Percentiles rank a stretch among this genome's conserved stretches.
phyloP scores from a whole-genome alignment of 331 rosid genomes.

The Cydonia oblonga region DNA sequence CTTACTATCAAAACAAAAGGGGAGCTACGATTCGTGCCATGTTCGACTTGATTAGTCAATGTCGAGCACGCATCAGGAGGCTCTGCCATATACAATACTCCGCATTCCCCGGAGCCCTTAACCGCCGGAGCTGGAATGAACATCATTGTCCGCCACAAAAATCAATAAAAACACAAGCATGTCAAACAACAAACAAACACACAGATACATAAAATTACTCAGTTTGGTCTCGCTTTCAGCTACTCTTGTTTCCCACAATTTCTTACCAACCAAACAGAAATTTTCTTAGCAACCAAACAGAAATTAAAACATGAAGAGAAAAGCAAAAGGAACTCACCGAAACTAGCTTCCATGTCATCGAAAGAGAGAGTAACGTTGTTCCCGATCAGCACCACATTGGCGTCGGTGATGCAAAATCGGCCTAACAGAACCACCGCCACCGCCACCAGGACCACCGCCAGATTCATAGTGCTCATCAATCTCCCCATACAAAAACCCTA shows the following conservation, averaged over 20 bases:
- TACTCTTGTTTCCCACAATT: neutral
- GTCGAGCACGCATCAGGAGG: slow-evolving; percentile 84
- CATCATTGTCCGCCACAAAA: slow-evolving; percentile 2
- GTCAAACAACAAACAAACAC: neutral
- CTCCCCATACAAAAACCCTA: slow-evolving; percentile 19
- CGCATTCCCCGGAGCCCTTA: slow-evolving; percentile 70
- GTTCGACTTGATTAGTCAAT: slow-evolving; percentile 41
- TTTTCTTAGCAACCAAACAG: slow-evolving; percentile 9
- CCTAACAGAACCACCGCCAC: slow-evolving; percentile 23
- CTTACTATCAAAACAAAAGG: slow-evolving; percentile 64
- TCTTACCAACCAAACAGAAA: slow-evolving; percentile 3
- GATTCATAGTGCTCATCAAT: slow-evolving; percentile 35
- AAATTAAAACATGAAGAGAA: neutral
- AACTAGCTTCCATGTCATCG: slow-evolving; percentile 88
- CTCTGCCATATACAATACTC: slow-evolving; percentile 64
- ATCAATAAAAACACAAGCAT: slow-evolving; percentile 2
- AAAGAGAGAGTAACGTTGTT: slow-evolving; percentile 68
- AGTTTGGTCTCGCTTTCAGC: neutral
- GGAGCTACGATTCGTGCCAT: slow-evolving; percentile 36
- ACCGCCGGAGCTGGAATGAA: slow-evolving; percentile 68
- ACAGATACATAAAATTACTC: neutral
- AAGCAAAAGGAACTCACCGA: slow-evolving; percentile 46
- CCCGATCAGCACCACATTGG: slow-evolving; percentile 77
- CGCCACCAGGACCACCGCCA: slow-evolving; percentile 23
- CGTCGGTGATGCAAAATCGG: slow-evolving; percentile 36